Percentiles rank a stretch among this genome's conserved stretches.
Evolutionary conservation across 129 eudicot species (phyloP).

Genomic region (Centaurea solstitialis): DNA sequence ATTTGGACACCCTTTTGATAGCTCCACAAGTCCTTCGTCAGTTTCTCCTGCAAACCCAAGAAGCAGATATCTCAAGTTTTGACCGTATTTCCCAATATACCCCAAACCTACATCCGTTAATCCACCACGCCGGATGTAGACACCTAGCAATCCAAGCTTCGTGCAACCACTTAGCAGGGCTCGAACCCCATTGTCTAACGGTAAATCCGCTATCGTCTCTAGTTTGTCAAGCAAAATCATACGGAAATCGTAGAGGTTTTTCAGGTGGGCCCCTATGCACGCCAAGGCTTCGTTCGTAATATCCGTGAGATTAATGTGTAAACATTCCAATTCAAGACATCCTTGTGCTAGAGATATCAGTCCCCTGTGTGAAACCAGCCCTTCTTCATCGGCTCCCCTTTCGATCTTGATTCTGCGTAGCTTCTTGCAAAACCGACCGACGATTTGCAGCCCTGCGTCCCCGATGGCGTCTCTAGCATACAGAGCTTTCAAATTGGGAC

Average conservation of each 20-base stretch:
- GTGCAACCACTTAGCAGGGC: constrained; percentile 67
- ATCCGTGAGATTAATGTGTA: constrained; percentile 54
- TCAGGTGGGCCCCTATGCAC: constrained; percentile 53
- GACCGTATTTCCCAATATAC: constrained; percentile 62
- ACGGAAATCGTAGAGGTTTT: constrained; percentile 71
- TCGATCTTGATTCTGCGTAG: constrained; percentile 60
- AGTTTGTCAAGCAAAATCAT: constrained; percentile 66
- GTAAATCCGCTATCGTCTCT: constrained; percentile 62
- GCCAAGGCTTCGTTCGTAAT: constrained; percentile 67
- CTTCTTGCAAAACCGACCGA: constrained; percentile 45
- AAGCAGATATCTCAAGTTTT: constrained; percentile 74
- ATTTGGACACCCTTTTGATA: constrained; percentile 81
- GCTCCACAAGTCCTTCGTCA: constrained; percentile 66
- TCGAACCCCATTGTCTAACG: constrained; percentile 76
- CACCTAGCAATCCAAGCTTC: constrained; percentile 54
- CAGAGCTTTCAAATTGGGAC: constrained; percentile 66
- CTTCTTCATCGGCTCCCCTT: constrained; percentile 79
- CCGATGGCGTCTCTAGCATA: constrained; percentile 58
- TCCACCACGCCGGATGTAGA: constrained; percentile 75
- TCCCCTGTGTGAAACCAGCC: constrained; percentile 66
- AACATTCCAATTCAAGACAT: constrained; percentile 51
- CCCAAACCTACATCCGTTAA: constrained; percentile 71
- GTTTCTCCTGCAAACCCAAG: constrained; percentile 78
- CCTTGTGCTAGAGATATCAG: constrained; percentile 59
- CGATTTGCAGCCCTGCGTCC: constrained; percentile 54